phyloP scores from a whole-genome alignment of 371 early-diverging fungal genomes.

The Apophysomyces elegans region DNA sequence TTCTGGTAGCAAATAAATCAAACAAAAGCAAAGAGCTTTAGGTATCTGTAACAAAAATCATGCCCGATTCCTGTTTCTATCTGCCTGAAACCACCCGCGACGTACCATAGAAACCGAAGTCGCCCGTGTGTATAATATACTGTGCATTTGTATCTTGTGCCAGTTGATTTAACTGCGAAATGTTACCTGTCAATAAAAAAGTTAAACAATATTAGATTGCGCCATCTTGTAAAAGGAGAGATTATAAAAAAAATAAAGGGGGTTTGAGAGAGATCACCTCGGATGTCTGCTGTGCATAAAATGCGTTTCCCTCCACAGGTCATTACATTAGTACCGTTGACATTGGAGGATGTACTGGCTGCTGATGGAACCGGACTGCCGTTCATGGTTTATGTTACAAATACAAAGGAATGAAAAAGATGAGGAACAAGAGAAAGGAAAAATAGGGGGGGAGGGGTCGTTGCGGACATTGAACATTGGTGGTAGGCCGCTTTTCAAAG shows the following conservation, averaged over 20 bases:
- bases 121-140: slow-evolving; percentile 70
- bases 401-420: slow-evolving; percentile 10
- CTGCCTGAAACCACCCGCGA: neutral
- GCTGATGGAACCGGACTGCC: slow-evolving; percentile 34
- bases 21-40: slow-evolving; percentile 5
- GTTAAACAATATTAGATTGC: neutral
- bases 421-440: slow-evolving; percentile 1
- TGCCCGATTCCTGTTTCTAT: neutral
- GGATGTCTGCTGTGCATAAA: slow-evolving; percentile 30
- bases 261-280: slow-evolving; percentile 18
- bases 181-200: slow-evolving; percentile 45
- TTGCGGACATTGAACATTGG: slow-evolving; percentile 5
- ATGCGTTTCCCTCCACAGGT: slow-evolving; percentile 29
- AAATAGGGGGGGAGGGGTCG: slow-evolving; percentile 4
- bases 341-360: slow-evolving; percentile 22
- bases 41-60: neutral
- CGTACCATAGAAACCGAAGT: slow-evolving; percentile 71
- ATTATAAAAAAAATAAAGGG: slow-evolving; percentile 1
- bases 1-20: slow-evolving; percentile 31
- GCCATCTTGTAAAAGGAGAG: slow-evolving; percentile 6
- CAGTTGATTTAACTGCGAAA: slow-evolving; percentile 65
- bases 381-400: slow-evolving; percentile 23
- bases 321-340: slow-evolving; percentile 22
- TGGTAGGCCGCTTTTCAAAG: neutral
- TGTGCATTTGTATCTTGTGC: slow-evolving; percentile 64